Percentiles rank a stretch among this genome's conserved stretches.
Conservation (phyloP, 352 stramenopile genomes). For the Globisporangium parvum region DNA sequence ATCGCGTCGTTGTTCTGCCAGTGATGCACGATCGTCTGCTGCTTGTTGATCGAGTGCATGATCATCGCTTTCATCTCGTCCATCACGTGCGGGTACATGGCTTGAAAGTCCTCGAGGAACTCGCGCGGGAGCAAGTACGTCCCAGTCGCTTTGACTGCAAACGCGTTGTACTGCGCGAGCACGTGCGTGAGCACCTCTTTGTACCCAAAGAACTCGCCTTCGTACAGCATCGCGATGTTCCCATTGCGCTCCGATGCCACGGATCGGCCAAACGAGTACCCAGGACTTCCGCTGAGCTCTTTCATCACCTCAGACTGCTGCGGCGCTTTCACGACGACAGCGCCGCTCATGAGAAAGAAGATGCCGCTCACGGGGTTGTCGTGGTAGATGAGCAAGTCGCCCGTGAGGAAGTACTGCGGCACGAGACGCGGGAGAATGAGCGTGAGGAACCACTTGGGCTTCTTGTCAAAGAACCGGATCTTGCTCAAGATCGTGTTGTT, state of each 20-base stretch:
- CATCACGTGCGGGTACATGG: constrained; percentile 48
- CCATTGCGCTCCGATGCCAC: constrained; percentile 20
- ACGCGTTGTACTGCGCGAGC: constrained; percentile 61
- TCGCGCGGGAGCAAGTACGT: constrained; percentile 63
- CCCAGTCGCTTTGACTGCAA: constrained; percentile 46
- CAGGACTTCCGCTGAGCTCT: not conserved
- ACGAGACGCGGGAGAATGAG: constrained; percentile 56
- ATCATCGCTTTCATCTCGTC: constrained; percentile 66
- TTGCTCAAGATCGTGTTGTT: constrained; percentile 52
- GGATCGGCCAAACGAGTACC: constrained; percentile 8
- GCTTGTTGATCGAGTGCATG: constrained; percentile 68
- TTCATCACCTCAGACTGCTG: constrained; percentile 1
- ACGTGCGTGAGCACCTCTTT: constrained; percentile 60
- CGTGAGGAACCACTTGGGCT: constrained; percentile 79
- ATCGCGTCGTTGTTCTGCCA: constrained; percentile 75
- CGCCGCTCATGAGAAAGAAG: constrained; percentile 67
- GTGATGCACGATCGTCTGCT: constrained; percentile 61
- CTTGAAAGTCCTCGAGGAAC: constrained; percentile 45
- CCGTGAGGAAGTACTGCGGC: constrained; percentile 61
- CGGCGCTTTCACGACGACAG: constrained; percentile 43
- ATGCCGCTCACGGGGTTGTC: constrained; percentile 65
- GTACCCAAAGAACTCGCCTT: constrained; percentile 77
- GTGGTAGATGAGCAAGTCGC: constrained; percentile 69
- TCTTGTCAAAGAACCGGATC: constrained; percentile 80
- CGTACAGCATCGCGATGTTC: constrained; percentile 59